Percentiles rank a stretch among this genome's conserved stretches.
phyloP scores from a whole-genome alignment of 768 basidiomycete genomes.

The Mycena venus region DNA sequence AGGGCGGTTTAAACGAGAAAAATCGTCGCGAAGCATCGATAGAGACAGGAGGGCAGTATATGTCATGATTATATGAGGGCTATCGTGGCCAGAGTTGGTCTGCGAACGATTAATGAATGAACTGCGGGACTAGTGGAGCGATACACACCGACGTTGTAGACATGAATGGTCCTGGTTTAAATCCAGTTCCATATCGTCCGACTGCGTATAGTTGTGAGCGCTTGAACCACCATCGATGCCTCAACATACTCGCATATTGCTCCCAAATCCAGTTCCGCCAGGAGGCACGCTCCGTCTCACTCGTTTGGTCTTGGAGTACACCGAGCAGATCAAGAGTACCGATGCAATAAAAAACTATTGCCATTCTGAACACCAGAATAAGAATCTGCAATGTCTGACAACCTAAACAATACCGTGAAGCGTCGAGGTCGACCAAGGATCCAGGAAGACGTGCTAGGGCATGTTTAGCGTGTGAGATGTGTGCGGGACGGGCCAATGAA shows the following conservation, averaged over 20 bases:
- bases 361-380: conserved; percentile 66
- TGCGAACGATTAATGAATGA: conserved; percentile 11
- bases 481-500: conserved; percentile 60
- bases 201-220: conserved; percentile 48
- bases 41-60: conserved; percentile 91
- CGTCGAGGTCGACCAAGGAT: conserved; percentile 77
- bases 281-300: conserved; percentile 61
- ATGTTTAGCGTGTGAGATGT: conserved; percentile 74
- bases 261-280: conserved; percentile 93
- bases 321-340: conserved; percentile 86
- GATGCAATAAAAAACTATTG: conserved; percentile 90
- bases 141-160: conserved; percentile 43
- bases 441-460: conserved; percentile 83
- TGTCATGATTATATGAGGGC: conserved; percentile 93
- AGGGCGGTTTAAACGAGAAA: conserved; percentile 73
- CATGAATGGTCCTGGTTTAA: conserved; percentile 84
- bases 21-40: conserved; percentile 87
- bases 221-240: background rate
- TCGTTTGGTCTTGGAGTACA: conserved; percentile 59
- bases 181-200: conserved; percentile 74
- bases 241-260: conserved; percentile 73
- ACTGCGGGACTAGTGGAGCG: background rate
- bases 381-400: conserved; percentile 17
- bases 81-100: conserved; percentile 66
- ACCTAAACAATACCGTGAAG: conserved; percentile 67